Conservation (phyloP, 768 basidiomycete genomes). For the Pulveroboletus sp. region DNA sequence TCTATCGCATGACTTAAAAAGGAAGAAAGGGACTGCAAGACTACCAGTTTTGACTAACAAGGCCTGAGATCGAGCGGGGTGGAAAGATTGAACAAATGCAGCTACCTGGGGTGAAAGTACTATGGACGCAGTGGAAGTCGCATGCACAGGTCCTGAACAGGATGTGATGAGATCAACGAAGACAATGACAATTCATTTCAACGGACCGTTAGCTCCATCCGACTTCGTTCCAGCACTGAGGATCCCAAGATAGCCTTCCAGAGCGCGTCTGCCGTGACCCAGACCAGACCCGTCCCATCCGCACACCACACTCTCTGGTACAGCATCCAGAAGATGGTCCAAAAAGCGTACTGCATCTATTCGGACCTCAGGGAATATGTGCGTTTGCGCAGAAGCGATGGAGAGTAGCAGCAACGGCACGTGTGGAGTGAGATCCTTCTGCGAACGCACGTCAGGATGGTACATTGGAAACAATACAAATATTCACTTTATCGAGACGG, state of each 20-base stretch:
- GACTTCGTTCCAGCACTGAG: slow-evolving; percentile 64
- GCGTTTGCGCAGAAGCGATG: slow-evolving; percentile 84
- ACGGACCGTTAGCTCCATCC: slow-evolving; percentile 50
- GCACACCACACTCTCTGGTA: slow-evolving; percentile 61
- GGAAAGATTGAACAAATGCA: neutral
- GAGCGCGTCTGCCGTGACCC: slow-evolving; percentile 56
- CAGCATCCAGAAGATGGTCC: slow-evolving; percentile 63
- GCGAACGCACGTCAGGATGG: slow-evolving; percentile 7
- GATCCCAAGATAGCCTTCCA: slow-evolving; percentile 80
- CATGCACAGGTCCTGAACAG: slow-evolving; percentile 28
- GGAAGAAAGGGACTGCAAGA: slow-evolving; percentile 63
- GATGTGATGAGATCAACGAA: neutral
- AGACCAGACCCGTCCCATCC: slow-evolving; percentile 58
- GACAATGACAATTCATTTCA: neutral
- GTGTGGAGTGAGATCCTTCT: slow-evolving; percentile 76
- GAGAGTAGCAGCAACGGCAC: slow-evolving; percentile 75
- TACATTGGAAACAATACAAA: neutral
- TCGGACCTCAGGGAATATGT: slow-evolving; percentile 93
- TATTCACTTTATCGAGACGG: slow-evolving; percentile 50
- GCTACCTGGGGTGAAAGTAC: slow-evolving; percentile 58
- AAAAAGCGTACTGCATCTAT: slow-evolving; percentile 84
- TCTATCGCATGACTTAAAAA: slow-evolving; percentile 54
- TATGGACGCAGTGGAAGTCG: slow-evolving; percentile 61
- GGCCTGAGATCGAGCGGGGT: slow-evolving; percentile 3
- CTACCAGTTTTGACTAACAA: slow-evolving; percentile 69